Evolutionary conservation across 192 early-diverging fungal species (phyloP).

Genomic region (Chytriomyces confervae): DNA sequence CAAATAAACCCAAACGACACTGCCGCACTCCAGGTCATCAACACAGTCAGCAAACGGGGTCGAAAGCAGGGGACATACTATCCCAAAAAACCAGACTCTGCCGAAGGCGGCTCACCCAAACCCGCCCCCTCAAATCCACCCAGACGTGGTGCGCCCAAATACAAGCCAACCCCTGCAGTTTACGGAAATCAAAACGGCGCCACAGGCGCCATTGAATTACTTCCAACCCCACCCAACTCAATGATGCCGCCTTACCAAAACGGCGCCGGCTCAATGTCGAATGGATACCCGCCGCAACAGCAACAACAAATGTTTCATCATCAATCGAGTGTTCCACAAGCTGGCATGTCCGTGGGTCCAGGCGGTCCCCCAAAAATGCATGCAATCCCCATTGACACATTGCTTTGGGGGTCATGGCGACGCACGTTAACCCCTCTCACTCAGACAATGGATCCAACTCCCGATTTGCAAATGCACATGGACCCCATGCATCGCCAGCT

Average conservation of each 20-base stretch:
- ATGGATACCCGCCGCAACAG: too few relatives aligned
- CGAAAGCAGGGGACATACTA: constrained; percentile 20
- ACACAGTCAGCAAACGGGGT: constrained; percentile 10
- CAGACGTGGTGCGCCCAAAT: not conserved
- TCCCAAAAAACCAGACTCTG: not conserved
- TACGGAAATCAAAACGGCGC: not conserved
- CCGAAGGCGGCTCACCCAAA: not conserved
- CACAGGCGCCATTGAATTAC: not conserved
- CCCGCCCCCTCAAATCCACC: not conserved
- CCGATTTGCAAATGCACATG: constrained; percentile 32
- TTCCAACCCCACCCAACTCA: not conserved
- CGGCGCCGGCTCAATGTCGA: too few relatives aligned
- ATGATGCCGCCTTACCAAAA: too few relatives aligned
- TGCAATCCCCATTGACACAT: constrained; percentile 25
- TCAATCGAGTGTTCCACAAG: too few relatives aligned
- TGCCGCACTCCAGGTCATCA: constrained; percentile 13
- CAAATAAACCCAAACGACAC: constrained; percentile 21
- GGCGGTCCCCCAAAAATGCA: not conserved
- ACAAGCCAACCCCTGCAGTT: constrained; percentile 17
- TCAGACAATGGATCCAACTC: constrained; percentile 5
- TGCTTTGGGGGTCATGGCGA: constrained; percentile 24
- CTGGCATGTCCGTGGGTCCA: too few relatives aligned
- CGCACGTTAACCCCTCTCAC: constrained; percentile 13
- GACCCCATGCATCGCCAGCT: constrained; percentile 9
- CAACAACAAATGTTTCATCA: too few relatives aligned